Evolutionary conservation across 495 filamentous ascomycete species (phyloP), one percentile per base, ranked within the genome.

Genomic region (Zalerion maritima): DNA sequence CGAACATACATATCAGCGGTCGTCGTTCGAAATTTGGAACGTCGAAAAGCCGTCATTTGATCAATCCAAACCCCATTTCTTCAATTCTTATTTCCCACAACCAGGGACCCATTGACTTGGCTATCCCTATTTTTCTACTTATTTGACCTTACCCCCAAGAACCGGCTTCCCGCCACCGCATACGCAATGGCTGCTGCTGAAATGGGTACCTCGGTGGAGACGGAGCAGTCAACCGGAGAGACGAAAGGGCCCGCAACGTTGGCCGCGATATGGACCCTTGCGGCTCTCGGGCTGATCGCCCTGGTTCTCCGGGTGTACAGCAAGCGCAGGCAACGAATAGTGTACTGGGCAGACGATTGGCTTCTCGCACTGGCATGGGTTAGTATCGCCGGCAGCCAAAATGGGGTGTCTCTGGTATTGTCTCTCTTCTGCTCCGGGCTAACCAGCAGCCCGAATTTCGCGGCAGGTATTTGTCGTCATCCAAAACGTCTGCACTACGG

Each of bases 271-370:
- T 52, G 48, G 43, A 2, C 34, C 5, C 35, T 49, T 12, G 24
- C 41, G 6, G 19, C 18, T 16, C 1, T 49, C 4, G 41, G 45
- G 0, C 24, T 21, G n/a, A 23, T 47, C 17, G 46, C 49, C 25
- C 30, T 55, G 8, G 36, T 17, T 9, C 39, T 55, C 1, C 41
- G 51, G 7, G 20, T 55, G 9, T 55, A 47, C 34, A 45, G 47
- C 37, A 55, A 55, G 35, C 22, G 28, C 8, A 37, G 34, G 18
- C 29, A 36, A 13, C 21, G 42, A 18, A 36, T 32, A 0, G 28
- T 55, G 7, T 55, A 49, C 49, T 49, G 38, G 38, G 49, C 50
- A 16, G 51, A 53, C 22, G 26, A 43, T 21, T 11, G 49, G 21
- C 34, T 52, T 5, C 4, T 49, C 12, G 26, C 22, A n/a, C n/a